phyloP scores from a whole-genome alignment of 1,139 yeast species.

The Saccharomyces hybrid region DNA sequence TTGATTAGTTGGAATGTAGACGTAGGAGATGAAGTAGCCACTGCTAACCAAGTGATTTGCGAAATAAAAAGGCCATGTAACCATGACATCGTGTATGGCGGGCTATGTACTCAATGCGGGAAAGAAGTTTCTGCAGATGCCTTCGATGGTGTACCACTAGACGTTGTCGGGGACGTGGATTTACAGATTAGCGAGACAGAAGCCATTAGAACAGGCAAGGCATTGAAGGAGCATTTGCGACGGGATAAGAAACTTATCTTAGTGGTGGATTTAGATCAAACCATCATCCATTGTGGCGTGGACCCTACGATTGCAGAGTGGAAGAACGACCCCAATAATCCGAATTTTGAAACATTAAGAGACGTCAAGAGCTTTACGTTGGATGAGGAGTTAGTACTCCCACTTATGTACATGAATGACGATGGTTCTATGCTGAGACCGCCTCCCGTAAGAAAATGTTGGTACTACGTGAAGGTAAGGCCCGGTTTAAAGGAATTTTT shows the following conservation, averaged over 20 bases:
- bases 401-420: slow-evolving; percentile 51
- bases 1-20: slow-evolving; percentile 44
- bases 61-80: slow-evolving; percentile 74
- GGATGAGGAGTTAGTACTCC: slow-evolving; percentile 63
- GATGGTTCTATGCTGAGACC: slow-evolving; percentile 15
- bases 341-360: slow-evolving; percentile 75
- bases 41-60: slow-evolving; percentile 43
- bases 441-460: slow-evolving; percentile 50
- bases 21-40: slow-evolving; percentile 53
- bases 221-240: slow-evolving; percentile 53
- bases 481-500: slow-evolving; percentile 79
- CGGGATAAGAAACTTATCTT: slow-evolving; percentile 64
- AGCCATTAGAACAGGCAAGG: slow-evolving; percentile 74
- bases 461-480: slow-evolving; percentile 88
- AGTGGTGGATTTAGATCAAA: slow-evolving; percentile 95
- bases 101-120: slow-evolving; percentile 92
- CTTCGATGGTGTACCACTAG: slow-evolving; percentile 75
- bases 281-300: slow-evolving; percentile 95
- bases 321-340: slow-evolving; percentile 80
- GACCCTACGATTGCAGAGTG: slow-evolving; percentile 97
- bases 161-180: slow-evolving; percentile 65
- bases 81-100: slow-evolving; percentile 94
- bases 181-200: slow-evolving; percentile 77
- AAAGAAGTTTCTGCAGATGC: slow-evolving; percentile 56
- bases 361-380: slow-evolving; percentile 72